A percentile compares a stretch with the other conserved stretches of the same genome.
Evolutionary conservation across 495 filamentous ascomycete genomes (phyloP).

Genomic region (Cudoniella acicularis): DNA sequence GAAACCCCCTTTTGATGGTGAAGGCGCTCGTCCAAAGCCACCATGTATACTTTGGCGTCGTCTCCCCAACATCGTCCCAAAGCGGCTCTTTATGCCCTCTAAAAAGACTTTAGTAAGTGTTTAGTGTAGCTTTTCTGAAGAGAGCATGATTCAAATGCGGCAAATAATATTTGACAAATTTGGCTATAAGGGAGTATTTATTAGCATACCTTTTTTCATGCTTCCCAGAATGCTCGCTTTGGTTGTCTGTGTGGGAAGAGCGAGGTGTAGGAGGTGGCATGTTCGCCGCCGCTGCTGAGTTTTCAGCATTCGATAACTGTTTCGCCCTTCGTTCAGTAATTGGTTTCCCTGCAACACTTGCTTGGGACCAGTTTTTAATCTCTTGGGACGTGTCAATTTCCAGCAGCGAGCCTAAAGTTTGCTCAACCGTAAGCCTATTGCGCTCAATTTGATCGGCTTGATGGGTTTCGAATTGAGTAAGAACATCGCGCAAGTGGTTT

Average conservation of each 20-base stretch:
- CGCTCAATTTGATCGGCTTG: conserved; percentile 85
- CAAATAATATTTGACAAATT: too few relatives aligned
- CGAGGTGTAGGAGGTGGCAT: conserved; percentile 34
- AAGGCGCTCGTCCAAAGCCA: conserved; percentile 41
- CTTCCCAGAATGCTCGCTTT: conserved; percentile 56
- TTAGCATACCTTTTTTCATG: conserved; percentile 14
- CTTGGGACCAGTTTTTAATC: conserved; percentile 75
- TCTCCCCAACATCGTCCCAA: conserved; percentile 77
- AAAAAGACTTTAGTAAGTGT: not conserved
- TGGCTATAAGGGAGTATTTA: conserved; percentile 36
- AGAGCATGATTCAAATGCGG: too few relatives aligned
- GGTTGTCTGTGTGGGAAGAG: conserved; percentile 46
- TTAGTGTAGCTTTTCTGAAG: too few relatives aligned
- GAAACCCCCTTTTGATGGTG: conserved; percentile 37
- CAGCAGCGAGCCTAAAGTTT: conserved; percentile 77
- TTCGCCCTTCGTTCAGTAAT: conserved; percentile 22
- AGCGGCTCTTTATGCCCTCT: conserved; percentile 55
- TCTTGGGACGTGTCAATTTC: conserved; percentile 87
- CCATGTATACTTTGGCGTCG: conserved; percentile 56
- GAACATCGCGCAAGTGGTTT: conserved; percentile 86
- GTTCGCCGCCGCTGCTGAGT: conserved; percentile 22
- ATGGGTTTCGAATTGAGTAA: conserved; percentile 91
- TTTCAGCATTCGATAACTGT: conserved; percentile 33
- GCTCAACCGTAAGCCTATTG: conserved; percentile 70
- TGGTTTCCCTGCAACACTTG: conserved; percentile 45